phyloP scores from a whole-genome alignment of 495 filamentous ascomycete species.

The Penicillium lividum region DNA sequence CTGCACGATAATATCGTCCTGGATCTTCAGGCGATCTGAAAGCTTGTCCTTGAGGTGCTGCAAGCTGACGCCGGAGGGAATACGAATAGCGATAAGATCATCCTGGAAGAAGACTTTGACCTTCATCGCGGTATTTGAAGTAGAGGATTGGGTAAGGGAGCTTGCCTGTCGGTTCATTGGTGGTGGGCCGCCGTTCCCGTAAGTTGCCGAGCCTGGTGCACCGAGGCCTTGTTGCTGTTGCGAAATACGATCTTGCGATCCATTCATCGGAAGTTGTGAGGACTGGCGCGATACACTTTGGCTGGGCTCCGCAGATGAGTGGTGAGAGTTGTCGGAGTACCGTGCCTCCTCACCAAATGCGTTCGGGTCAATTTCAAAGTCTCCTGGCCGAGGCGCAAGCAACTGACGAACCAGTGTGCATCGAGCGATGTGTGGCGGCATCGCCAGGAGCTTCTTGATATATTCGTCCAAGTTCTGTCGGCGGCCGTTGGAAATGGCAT shows the following conservation, averaged over 20 bases:
- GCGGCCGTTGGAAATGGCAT: constrained; percentile 91
- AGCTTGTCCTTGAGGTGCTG: constrained; percentile 80
- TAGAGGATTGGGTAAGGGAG: constrained; percentile 70
- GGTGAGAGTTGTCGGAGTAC: constrained; percentile 69
- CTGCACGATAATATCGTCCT: constrained; percentile 70
- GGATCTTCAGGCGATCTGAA: constrained; percentile 72
- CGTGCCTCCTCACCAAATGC: constrained; percentile 67
- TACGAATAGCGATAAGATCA: constrained; percentile 86
- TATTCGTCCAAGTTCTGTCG: constrained; percentile 92
- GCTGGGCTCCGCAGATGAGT: constrained; percentile 60
- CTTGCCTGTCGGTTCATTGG: constrained; percentile 72
- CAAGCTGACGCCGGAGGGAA: constrained; percentile 77
- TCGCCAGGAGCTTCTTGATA: constrained; percentile 82
- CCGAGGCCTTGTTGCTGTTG: constrained; percentile 56
- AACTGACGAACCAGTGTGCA: constrained; percentile 83
- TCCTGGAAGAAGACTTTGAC: constrained; percentile 93
- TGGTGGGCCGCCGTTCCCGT: constrained; percentile 45
- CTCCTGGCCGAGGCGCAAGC: constrained; percentile 85
- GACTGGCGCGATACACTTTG: constrained; percentile 71
- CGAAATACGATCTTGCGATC: constrained; percentile 57
- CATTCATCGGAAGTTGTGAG: constrained; percentile 69
- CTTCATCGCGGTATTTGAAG: constrained; percentile 65
- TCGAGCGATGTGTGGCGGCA: constrained; percentile 79
- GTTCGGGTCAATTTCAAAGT: constrained; percentile 84
- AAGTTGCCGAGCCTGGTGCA: constrained; percentile 47